Base-by-base conservation (phyloP, 208 protist genomes). In the Acanthamoeba lenticulata region DNA sequence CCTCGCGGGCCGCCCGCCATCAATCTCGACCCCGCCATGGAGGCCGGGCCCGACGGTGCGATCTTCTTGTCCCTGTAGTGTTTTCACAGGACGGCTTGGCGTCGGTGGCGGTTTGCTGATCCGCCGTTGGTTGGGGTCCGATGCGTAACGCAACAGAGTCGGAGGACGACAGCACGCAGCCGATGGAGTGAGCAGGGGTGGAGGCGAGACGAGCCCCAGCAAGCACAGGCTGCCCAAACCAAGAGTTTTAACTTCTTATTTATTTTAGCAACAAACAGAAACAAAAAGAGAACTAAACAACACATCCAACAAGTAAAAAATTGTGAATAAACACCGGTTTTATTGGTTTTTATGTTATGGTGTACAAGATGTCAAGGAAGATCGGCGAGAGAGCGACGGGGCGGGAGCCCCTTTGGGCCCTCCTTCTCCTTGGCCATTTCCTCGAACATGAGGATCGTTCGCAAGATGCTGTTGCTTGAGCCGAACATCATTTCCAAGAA, bases 391-490 rank as follows among this genome's bases (percentile, higher is more conserved):
- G 79, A 93, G 47, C 40, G 90, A 27, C 92, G 90, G 42, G 91
- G 60, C 36, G 94, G 94, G 44, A 47, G 40, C 19, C 32, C 32
- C 52, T 92, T 92, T 77, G 90, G 90, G 24, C 24, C 62, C 55
- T 94, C 94, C 44, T 32, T 11, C 47, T 91, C 77, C 27, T 95
- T 95, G 6, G 24, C 79, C 89, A 94, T 91, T 24, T 94, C 94
- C 85, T 95, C 94, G 92, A 95, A 95, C 94, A 95, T 95, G 67
- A 95, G 74, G 92, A 95, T 95, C 24, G 36, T 69, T 7, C 44
- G 19, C 49, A 92, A 36, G 52, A 69, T 69, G 60, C 40, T 55
- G 52, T 92, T 69, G 65, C 60, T 52, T 24, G 27, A 38, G 32
- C 77, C 77, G 13, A 86, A 86, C 77, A 86, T 86, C 77, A 86